Conservation (phyloP, 2,329 filamentous ascomycete genomes). For the Penicillium sp. region DNA sequence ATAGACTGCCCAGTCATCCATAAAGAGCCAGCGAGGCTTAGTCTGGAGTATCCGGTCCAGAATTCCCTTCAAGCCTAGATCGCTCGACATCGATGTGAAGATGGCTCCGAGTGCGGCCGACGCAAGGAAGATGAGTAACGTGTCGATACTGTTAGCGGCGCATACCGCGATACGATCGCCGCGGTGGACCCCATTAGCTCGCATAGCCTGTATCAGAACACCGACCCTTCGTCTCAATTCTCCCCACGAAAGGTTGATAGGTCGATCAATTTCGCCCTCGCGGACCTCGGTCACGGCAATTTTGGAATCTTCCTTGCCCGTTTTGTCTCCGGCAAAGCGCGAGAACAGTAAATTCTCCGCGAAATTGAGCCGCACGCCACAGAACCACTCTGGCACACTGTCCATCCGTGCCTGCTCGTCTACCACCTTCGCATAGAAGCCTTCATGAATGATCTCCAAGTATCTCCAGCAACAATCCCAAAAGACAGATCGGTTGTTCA, state of each 20-base stretch:
- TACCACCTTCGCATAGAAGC: conserved; percentile 59
- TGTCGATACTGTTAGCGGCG: conserved; percentile 72
- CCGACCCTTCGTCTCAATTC: conserved; percentile 62
- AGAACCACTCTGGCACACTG: conserved; percentile 72
- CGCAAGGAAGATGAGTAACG: conserved; percentile 68
- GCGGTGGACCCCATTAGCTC: conserved; percentile 61
- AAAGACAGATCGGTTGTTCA: conserved; percentile 62
- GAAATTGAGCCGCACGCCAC: conserved; percentile 71
- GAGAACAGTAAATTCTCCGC: conserved; percentile 77
- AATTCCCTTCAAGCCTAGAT: conserved; percentile 78
- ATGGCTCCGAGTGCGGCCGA: conserved; percentile 69
- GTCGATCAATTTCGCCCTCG: conserved; percentile 35
- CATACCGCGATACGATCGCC: conserved; percentile 77
- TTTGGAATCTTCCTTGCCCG: conserved; percentile 67
- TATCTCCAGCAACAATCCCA: conserved; percentile 64
- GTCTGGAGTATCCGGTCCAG: conserved; percentile 74
- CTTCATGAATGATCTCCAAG: conserved; percentile 62
- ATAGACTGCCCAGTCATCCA: conserved; percentile 77
- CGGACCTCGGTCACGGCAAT: conserved; percentile 68
- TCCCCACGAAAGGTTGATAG: conserved; percentile 61
- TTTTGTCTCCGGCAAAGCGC: conserved; percentile 42
- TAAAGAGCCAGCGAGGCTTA: conserved; percentile 74
- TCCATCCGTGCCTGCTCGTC: conserved; percentile 71
- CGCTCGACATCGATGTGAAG: conserved; percentile 74
- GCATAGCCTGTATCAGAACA: conserved; percentile 64